A percentile compares a stretch with the other conserved stretches of the same genome.
Evolutionary conservation across 2,329 filamentous ascomycete species (phyloP).

Genomic region (Xylaria polymorpha): DNA sequence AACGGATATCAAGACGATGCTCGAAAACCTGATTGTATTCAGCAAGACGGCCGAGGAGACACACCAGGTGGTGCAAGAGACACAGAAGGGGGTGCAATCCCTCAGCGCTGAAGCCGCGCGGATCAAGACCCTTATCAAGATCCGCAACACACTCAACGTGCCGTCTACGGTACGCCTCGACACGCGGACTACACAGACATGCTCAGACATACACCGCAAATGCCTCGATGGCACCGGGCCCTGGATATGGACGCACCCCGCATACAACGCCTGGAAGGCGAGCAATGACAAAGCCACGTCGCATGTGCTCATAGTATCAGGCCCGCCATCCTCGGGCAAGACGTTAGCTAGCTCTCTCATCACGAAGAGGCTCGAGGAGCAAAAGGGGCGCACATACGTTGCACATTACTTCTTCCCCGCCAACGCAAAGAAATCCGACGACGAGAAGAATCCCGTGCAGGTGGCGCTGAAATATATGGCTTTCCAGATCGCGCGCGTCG

Average conservation of each 20-base stretch:
- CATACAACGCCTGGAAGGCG: conserved; percentile 34
- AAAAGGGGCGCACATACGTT: conserved; percentile 42
- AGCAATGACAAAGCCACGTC: conserved; percentile 34
- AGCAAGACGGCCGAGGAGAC: conserved; percentile 35
- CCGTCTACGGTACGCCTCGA: conserved; percentile 40
- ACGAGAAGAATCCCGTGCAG: conserved; percentile 41
- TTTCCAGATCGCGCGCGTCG: conserved; percentile 47
- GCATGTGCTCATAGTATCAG: conserved; percentile 42
- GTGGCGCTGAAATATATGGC: conserved; percentile 46
- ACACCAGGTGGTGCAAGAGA: conserved; percentile 30
- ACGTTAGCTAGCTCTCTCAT: conserved; percentile 42
- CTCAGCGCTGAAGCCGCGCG: conserved; percentile 40
- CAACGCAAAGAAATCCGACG: conserved; percentile 41
- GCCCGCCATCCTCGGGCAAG: conserved; percentile 43
- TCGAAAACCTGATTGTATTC: conserved; percentile 27
- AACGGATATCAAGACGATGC: conserved; percentile 12
- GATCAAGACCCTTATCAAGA: conserved; percentile 40
- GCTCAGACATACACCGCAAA: conserved; percentile 34
- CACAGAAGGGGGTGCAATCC: conserved; percentile 29
- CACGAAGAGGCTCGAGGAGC: conserved; percentile 44
- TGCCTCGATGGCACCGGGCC: conserved; percentile 34
- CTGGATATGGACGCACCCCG: conserved; percentile 38
- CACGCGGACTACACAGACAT: conserved; percentile 43
- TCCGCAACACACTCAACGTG: conserved; percentile 39
- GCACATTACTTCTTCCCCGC: conserved; percentile 47